A percentile compares a stretch with the other conserved stretches of the same genome.
Evolutionary conservation across 768 basidiomycete species (phyloP).

Genomic region (Panellus pusillus): DNA sequence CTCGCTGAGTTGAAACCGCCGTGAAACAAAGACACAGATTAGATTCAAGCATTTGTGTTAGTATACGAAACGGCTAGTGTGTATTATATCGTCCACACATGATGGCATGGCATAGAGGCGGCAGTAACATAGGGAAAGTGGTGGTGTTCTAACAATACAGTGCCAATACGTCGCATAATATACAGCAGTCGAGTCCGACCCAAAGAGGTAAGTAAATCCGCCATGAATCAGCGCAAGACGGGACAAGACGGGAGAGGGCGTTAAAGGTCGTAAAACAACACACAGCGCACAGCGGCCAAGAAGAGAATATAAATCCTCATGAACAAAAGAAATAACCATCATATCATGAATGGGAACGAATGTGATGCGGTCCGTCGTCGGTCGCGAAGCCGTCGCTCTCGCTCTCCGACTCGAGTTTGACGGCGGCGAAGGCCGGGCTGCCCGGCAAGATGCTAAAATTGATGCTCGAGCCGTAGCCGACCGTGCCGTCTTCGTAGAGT

Average conservation of each 20-base stretch:
- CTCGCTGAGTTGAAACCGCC: too few species aligned
- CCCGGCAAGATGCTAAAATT: conserved; percentile 81
- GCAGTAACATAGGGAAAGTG: background rate
- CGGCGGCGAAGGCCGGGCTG: conserved; percentile 61
- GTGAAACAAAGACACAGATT: background rate
- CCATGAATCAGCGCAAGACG: conserved; percentile 18
- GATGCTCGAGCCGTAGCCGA: conserved; percentile 68
- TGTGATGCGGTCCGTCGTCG: conserved; percentile 44
- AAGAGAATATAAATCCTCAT: background rate
- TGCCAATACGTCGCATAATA: conserved; percentile 17
- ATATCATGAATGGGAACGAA: conserved; percentile 29
- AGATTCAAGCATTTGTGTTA: background rate
- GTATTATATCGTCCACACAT: background rate
- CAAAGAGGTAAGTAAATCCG: conserved; percentile 34
- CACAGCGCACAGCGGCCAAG: conserved; percentile 1
- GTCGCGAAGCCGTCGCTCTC: conserved; percentile 64
- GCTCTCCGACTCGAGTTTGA: conserved; percentile 66
- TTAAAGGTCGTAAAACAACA: conserved; percentile 35
- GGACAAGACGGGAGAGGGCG: conserved; percentile 21
- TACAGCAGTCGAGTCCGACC: conserved; percentile 17
- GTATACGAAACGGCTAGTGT: background rate
- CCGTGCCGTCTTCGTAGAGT: conserved; percentile 82
- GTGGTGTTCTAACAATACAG: conserved; percentile 37
- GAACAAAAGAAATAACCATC: background rate
- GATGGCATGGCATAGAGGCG: background rate